Percentiles rank a stretch among this genome's conserved stretches.
Evolutionary conservation across 2,329 filamentous ascomycete species (phyloP).

Genomic region (Sordariomycetes sp.): DNA sequence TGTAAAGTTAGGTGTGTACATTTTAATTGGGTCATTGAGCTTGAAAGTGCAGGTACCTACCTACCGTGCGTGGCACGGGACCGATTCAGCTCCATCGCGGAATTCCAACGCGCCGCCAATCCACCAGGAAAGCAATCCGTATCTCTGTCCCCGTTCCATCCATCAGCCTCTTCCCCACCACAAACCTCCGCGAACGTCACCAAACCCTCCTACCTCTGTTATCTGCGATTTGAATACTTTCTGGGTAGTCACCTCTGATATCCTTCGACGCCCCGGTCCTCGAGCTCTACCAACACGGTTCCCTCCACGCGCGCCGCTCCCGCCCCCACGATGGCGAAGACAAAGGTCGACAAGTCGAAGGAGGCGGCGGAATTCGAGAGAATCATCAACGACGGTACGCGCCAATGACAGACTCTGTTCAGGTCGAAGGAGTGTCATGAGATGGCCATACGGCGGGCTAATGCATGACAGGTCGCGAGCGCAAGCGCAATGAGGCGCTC

Average conservation of each 20-base stretch:
- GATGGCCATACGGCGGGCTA: too few relatives aligned
- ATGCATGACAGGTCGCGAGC: conserved; percentile 39
- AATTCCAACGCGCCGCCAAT: background rate
- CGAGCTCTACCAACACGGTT: background rate
- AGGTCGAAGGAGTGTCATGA: too few relatives aligned
- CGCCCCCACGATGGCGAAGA: conserved; percentile 12
- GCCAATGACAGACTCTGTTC: too few relatives aligned
- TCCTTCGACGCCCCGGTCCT: too few relatives aligned
- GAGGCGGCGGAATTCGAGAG: conserved; percentile 37
- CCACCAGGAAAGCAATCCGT: background rate
- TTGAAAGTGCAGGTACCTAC: background rate
- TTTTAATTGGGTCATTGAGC: background rate
- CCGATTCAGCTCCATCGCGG: background rate
- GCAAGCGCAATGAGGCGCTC: conserved; percentile 58
- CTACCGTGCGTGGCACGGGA: background rate
- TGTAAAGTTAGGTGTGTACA: background rate
- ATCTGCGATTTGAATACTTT: too few relatives aligned
- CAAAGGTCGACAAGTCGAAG: conserved; percentile 15
- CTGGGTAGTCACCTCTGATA: too few relatives aligned
- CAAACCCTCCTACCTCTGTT: too few relatives aligned
- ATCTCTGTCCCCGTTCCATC: background rate
- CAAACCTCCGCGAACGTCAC: too few relatives aligned
- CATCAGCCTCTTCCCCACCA: background rate
- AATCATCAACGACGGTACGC: conserved; percentile 37
- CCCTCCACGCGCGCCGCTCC: background rate